Evolutionary conservation across 2,329 filamentous ascomycete species (phyloP).

Genomic region (Exophiala sideris): DNA sequence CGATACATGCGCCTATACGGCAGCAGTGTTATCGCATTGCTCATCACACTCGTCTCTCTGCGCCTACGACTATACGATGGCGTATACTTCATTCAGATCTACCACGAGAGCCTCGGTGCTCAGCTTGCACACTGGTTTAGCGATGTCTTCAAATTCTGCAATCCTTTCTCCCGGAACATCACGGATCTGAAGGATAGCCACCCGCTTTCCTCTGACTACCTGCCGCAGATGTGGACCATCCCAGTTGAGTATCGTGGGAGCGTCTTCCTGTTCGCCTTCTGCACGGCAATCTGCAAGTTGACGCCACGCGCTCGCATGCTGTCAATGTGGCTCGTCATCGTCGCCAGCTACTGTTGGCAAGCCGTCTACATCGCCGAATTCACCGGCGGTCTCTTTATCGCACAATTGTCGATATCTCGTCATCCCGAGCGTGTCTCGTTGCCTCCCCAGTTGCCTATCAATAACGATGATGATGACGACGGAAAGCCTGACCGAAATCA

Average conservation of each 20-base stretch:
- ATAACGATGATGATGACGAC: background rate
- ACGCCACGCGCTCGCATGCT: slow-evolving; percentile 6
- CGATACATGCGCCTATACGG: no score
- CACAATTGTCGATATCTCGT: slow-evolving; percentile 34
- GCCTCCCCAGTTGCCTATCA: background rate
- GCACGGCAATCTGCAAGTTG: slow-evolving; percentile 14
- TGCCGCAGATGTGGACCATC: slow-evolving; percentile 42
- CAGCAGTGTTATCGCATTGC: no score
- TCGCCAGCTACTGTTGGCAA: slow-evolving; percentile 28
- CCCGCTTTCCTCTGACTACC: slow-evolving; percentile 38
- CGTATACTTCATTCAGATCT: no score
- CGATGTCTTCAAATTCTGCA: no score
- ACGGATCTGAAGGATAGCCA: no score
- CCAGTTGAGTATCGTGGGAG: slow-evolving; percentile 32
- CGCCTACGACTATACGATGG: no score
- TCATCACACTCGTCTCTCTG: no score
- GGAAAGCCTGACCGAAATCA: background rate
- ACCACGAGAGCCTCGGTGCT: no score
- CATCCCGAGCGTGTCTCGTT: slow-evolving; percentile 39
- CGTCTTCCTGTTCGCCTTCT: slow-evolving; percentile 21
- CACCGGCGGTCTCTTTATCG: slow-evolving; percentile 40
- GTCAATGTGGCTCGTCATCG: slow-evolving; percentile 7
- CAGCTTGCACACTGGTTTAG: no score
- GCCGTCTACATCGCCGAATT: slow-evolving; percentile 39
- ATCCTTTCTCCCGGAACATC: no score